Evolutionary conservation across 805 yeast species (phyloP).

Genomic region (Pichia membranifaciens): DNA sequence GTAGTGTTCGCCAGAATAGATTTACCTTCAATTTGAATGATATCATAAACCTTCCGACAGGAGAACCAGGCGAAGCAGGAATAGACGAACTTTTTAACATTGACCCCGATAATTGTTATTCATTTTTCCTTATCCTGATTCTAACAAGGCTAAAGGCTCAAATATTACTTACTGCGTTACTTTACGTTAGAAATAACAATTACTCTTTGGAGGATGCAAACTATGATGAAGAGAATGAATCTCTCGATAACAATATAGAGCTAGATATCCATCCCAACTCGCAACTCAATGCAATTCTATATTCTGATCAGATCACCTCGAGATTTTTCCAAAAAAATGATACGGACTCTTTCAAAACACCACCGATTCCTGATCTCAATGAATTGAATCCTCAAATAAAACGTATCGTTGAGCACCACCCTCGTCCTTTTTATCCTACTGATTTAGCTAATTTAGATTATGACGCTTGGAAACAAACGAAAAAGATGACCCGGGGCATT

Average conservation of each 20-base stretch:
- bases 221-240: background rate
- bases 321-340: slow-evolving; percentile 9
- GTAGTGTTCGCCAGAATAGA: background rate
- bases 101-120: slow-evolving; percentile 2
- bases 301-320: background rate
- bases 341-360: slow-evolving; percentile 17
- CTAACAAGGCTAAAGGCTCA: slow-evolving; percentile 15
- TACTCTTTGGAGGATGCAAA: slow-evolving; percentile 5
- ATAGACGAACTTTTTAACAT: slow-evolving; percentile 18
- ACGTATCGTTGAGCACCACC: slow-evolving; percentile 29
- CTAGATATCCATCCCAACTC: too few species aligned
- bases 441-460: slow-evolving; percentile 42
- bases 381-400: slow-evolving; percentile 21
- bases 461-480: slow-evolving; percentile 37
- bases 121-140: slow-evolving; percentile 11
- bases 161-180: slow-evolving; percentile 16
- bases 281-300: background rate
- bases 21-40: slow-evolving; percentile 2
- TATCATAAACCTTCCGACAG: slow-evolving; percentile 2
- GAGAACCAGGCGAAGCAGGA: slow-evolving; percentile 21
- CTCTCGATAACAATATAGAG: background rate
- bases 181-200: slow-evolving; percentile 8
- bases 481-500: slow-evolving; percentile 20
- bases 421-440: slow-evolving; percentile 31
- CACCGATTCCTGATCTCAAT: slow-evolving; percentile 25